Base-by-base conservation (phyloP, 2,329 filamentous ascomycete species). In the Aspergillus aculeatus region DNA sequence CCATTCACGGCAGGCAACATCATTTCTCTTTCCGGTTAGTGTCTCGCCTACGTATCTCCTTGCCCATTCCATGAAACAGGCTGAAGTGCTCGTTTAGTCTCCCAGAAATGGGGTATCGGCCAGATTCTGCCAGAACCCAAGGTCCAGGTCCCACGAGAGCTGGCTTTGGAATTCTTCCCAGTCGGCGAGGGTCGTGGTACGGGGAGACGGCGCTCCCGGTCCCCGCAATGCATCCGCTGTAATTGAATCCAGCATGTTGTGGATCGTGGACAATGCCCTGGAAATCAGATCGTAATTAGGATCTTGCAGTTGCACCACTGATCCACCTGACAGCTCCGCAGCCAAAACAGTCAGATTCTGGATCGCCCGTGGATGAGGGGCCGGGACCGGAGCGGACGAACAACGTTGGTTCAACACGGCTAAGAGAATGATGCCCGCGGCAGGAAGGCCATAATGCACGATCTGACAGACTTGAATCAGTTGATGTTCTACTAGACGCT, bases 261-360 rank as follows among this genome's bases (percentile, higher is more conserved):
- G 64, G 6, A 71, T 70, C 1, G 67, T 69, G 29, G 64, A 64
- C 14, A 66, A 68, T 6, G 67, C 68, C 51, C 66, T 69, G 12
- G 64, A 66, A 2, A 71, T 59, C 9, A 72, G 41, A 0, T 64
- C 64, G 47, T 65, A 72, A 38, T 69, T 70, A 2, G 68, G 67
- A 26, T 72, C 67, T 5, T 65, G 64, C 0, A 64, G 56, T 19
- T 56, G 63, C 5, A 72, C 65, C 24, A 69, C 67, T 2, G 68
- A 65, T 6, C 69, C 69, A 9, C 66, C 63, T 31, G 67, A 64
- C 4, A 72, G 62, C 53, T 72, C 69, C 6, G 67, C 68, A 2
- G 69, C 68, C n/a, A 73, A 71, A 5, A 71, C 65, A 44, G 63
- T 69, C 16, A 71, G 58, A 21, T 71, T 65, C 47, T 68, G 70